These are phyloP conservation scores for Podaxis sp. DNA, from an alignment of 768 basidiomycete genomes.

Conservation along the genomic window DNA sequence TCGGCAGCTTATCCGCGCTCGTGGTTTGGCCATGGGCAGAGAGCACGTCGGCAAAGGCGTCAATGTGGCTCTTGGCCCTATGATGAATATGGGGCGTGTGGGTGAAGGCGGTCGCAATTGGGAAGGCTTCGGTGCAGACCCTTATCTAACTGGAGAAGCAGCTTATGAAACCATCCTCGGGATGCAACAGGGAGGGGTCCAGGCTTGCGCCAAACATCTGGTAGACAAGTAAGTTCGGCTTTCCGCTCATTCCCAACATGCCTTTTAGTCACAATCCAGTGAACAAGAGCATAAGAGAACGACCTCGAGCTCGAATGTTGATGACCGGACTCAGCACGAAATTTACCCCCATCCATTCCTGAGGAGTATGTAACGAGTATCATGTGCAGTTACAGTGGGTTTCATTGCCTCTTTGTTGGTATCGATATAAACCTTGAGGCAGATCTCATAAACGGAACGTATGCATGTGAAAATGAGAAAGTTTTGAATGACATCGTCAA, in stretches of 20 bases:
- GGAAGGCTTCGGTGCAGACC: conserved; percentile 95
- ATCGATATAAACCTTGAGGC: not conserved
- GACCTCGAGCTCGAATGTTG: conserved; percentile 57
- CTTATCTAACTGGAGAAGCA: conserved; percentile 74
- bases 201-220: conserved; percentile 84
- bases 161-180: conserved; percentile 84
- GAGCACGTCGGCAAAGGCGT: conserved; percentile 86
- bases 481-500: conserved; percentile 71
- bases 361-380: conserved; percentile 62
- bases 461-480: conserved; percentile 72
- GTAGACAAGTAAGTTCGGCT: conserved; percentile 57
- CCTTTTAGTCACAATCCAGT: conserved; percentile 25
- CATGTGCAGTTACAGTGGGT: conserved; percentile 75
- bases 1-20: conserved; percentile 68
- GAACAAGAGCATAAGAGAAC: conserved; percentile 68
- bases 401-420: not conserved
- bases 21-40: conserved; percentile 74
- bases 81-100: conserved; percentile 90
- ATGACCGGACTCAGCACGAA: conserved; percentile 78
- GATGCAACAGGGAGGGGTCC: conserved; percentile 73
- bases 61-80: conserved; percentile 71
- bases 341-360: conserved; percentile 69
- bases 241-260: not conserved
- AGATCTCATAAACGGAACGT: conserved; percentile 69
- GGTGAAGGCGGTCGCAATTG: conserved; percentile 84